Evolutionary conservation across 2,329 filamentous ascomycete species (phyloP), one percentile per base, ranked within the genome.

Genomic region (Westerdykella sp.): DNA sequence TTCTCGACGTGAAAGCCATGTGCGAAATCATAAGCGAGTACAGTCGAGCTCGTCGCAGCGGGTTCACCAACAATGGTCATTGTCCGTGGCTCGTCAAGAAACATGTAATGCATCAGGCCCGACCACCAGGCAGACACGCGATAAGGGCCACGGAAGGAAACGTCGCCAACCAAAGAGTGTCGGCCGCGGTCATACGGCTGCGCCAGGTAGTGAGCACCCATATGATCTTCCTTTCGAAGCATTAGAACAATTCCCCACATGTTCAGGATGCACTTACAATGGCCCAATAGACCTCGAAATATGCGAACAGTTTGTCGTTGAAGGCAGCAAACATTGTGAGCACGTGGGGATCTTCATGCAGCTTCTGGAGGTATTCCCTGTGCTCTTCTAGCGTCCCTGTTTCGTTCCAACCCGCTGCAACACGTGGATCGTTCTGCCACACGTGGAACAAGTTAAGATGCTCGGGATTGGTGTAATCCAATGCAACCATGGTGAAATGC

Each of bases 341-440:
- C 48, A 83, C 78, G 65, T 90, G 85, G 22, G 83, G 79, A 61
- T 90, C 85, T 36, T 79, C 75, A 56, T 87, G 80, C 42, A 84
- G 74, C 50, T 77, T 77, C 23, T 77, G 74, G 40, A 89, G 73
- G 63, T 91, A 90, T 55, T 81, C 76, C 47, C 79, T 76, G 65
- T 90, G 86, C 63, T 89, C 76, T 23, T 87, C 84, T 38, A 87
- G 67, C 1, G 84, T 85, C 25, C 85, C 86, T 1, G 83, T 85
- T 69, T 87, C 81, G 59, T 87, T 86, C 86, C 86, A 90, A 4
- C 85, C 85, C 57, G 83, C 78, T 4, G 84, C 84, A 25, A 91
- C 86, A 40, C 86, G 83, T 41, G 85, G 85, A 59, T 90, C 85
- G 59, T 91, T 91, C 67, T 89, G 85, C 86, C 86, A 91, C 44